These are phyloP conservation scores for Sphaerulina vaccinii DNA, from an alignment of 2,329 filamentous ascomycete species.

Conservation along the genomic window DNA sequence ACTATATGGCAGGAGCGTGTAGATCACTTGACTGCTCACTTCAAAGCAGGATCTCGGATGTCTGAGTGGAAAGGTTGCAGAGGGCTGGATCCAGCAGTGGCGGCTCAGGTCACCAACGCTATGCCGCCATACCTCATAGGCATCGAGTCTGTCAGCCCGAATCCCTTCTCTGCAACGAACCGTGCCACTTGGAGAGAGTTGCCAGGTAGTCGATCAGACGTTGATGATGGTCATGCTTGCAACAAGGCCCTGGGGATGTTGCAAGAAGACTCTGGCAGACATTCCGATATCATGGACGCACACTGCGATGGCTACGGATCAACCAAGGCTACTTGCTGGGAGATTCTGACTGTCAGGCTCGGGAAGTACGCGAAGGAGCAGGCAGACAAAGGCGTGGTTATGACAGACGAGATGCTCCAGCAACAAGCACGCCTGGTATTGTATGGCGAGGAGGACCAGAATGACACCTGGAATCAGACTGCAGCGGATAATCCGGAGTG, in stretches of 20 bases:
- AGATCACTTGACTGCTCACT: slow-evolving; percentile 57
- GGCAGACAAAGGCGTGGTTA: slow-evolving; percentile 39
- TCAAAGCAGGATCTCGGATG: slow-evolving; percentile 55
- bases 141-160: slow-evolving; percentile 46
- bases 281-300: slow-evolving; percentile 9
- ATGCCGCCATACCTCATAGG: slow-evolving; percentile 55
- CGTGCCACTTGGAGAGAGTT: slow-evolving; percentile 25
- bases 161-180: slow-evolving; percentile 49
- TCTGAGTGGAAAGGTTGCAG: slow-evolving; percentile 56
- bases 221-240: not conserved
- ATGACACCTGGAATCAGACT: slow-evolving; percentile 49
- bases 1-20: slow-evolving; percentile 52
- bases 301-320: slow-evolving; percentile 12
- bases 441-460: slow-evolving; percentile 49
- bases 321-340: slow-evolving; percentile 47
- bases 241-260: slow-evolving; percentile 3
- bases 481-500: slow-evolving; percentile 46
- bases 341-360: slow-evolving; percentile 49
- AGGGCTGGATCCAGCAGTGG: slow-evolving; percentile 51
- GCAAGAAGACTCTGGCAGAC: slow-evolving; percentile 9
- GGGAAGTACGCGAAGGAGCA: slow-evolving; percentile 46
- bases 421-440: slow-evolving; percentile 48
- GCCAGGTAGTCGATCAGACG: not conserved
- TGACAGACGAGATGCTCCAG: slow-evolving; percentile 53
- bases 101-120: slow-evolving; percentile 50